Evolutionary conservation across 1,139 yeast species (phyloP).

Genomic region (Ashbya aceris): DNA sequence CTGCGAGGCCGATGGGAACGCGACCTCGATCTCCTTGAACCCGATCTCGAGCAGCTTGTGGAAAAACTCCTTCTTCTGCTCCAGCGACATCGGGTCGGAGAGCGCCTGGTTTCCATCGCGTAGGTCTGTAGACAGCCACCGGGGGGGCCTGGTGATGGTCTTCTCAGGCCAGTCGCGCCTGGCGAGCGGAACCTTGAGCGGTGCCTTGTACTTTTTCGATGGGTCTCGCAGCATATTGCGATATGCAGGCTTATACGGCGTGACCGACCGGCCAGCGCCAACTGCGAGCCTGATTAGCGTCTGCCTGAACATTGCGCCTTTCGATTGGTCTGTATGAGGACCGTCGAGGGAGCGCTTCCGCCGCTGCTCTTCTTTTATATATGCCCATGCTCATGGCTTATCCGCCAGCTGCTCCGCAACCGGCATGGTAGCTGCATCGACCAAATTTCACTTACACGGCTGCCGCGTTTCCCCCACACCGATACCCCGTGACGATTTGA

Average conservation of each 20-base stretch:
- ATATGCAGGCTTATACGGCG: constrained; percentile 29
- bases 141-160: constrained; percentile 68
- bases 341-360: not conserved
- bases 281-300: constrained; percentile 14
- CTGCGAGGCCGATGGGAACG: constrained; percentile 94
- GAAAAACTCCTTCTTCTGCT: constrained; percentile 83
- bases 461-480: too few relatives aligned
- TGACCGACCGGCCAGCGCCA: constrained; percentile 20
- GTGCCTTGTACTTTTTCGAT: constrained; percentile 62
- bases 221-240: constrained; percentile 62
- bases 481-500: too few relatives aligned
- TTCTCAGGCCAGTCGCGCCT: constrained; percentile 84
- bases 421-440: not conserved
- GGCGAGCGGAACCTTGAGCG: constrained; percentile 57
- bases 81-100: constrained; percentile 93
- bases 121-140: constrained; percentile 94
- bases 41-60: constrained; percentile 81
- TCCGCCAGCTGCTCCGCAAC: not conserved
- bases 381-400: not conserved
- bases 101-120: constrained; percentile 96
- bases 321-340: not conserved
- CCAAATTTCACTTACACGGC: too few relatives aligned
- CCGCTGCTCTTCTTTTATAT: not conserved
- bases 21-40: constrained; percentile 93
- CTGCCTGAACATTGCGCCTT: constrained; percentile 6